Percentiles rank a stretch among this genome's conserved stretches.
Evolutionary conservation across 441 rosid species (phyloP).

Genomic region (Aleurites moluccanus): DNA sequence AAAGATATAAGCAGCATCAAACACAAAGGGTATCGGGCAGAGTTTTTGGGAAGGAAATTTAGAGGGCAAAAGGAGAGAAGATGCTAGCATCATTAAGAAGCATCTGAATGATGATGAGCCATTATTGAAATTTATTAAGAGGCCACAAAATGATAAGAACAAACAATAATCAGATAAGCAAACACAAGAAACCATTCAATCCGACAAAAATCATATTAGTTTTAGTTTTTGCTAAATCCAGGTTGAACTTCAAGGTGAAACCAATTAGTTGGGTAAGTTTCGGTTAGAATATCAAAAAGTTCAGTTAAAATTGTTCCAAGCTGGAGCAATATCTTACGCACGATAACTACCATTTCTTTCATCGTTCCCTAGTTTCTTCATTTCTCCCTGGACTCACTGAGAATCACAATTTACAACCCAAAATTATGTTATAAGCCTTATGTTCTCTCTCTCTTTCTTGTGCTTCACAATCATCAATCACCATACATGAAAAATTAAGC

Average conservation of each 20-base stretch:
- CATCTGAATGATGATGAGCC: not conserved
- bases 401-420: no score
- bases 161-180: not conserved
- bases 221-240: no score
- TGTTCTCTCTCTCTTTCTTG: not conserved
- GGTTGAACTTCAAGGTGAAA: no score
- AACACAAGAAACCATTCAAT: not conserved
- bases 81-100: not conserved
- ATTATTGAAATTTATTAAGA: not conserved
- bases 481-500: no score
- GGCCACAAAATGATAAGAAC: not conserved
- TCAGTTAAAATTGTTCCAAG: not conserved
- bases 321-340: not conserved
- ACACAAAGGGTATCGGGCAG: not conserved
- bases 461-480: not conserved
- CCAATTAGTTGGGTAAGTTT: no score
- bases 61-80: conserved; percentile 1
- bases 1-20: not conserved
- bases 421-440: no score
- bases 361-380: no score
- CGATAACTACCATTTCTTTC: not conserved
- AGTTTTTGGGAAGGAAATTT: not conserved
- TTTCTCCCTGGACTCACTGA: no score
- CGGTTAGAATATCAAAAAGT: not conserved
- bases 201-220: no score